Evolutionary conservation across 164 flowering plant species (phyloP), one percentile per base, ranked within the genome.

Genomic region (Magnolia kwangsiensis): DNA sequence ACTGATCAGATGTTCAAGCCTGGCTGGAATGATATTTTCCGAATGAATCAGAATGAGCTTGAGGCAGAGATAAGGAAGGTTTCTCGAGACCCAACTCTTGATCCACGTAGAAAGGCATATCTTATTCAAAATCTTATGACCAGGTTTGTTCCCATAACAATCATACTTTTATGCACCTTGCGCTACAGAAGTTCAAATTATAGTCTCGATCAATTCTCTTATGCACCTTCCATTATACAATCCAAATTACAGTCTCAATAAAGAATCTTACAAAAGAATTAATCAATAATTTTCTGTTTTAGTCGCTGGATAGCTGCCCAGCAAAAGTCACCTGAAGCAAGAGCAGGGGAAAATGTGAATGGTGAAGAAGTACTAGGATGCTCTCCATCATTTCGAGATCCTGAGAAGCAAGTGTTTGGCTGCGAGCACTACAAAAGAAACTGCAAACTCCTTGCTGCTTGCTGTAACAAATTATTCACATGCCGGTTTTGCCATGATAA

Each of bases 281-380:
- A 45, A 73, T 79, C 19, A 29, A 21, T 1, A 27, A 3, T 75
- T n/a, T 59, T 72, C 75, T 79, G 50, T 76, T 11, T 51, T 80
- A 95, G 98, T 84, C 94, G 92, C 51, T 95, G 98, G 98, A 90
- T 93, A 76, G 98, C 98, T 83, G 88, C 95, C 78, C 98, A 95
- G 86, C 97, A 93, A 85, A 95, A 91, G 81, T 82, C 77, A 72
- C 86, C 92, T 63, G 87, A 89, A 76, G 82, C 82, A 83, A 76
- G 82, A 81, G 75, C 55, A 7, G 88, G 81, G 55, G 92, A 86
- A 80, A 72, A 79, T 77, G 78, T 88, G 51, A 81, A 78, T 77
- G 83, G 81, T 80, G 89, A 85, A 76, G 91, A 85, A 67, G 50
- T 85, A 27, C 83, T 78, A 63, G 94, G 88, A 64, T 84, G 90